Percentiles rank a stretch among this genome's conserved stretches.
Evolutionary conservation across 106 monocot species (phyloP).

Genomic region (Allium fistulosum): DNA sequence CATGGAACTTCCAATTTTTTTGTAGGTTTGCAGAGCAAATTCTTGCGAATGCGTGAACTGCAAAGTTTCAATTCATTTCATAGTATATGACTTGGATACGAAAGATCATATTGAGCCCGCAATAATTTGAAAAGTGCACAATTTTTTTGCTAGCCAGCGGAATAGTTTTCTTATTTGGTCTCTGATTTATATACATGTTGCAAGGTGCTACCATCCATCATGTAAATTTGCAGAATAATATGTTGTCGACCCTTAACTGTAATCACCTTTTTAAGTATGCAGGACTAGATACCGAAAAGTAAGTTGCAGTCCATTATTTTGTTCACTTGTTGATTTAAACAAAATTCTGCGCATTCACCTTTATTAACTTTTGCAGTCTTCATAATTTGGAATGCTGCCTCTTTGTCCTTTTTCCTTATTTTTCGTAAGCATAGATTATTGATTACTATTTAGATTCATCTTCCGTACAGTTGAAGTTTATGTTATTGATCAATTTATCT

Average conservation of each 20-base stretch:
- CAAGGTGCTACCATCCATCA: no score
- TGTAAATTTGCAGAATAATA: no score
- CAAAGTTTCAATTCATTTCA: no score
- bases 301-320: constrained; percentile 22
- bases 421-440: constrained; percentile 62
- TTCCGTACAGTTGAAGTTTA: not conserved
- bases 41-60: no score
- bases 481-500: not conserved
- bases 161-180: no score
- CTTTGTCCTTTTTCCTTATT: constrained; percentile 98
- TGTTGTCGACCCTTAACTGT: constrained; percentile 51
- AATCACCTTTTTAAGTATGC: constrained; percentile 97
- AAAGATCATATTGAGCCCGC: no score
- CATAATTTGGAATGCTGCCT: constrained; percentile 97
- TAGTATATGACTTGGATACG: no score
- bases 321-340: not conserved
- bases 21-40: no score
- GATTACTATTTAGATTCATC: constrained; percentile 15
- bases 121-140: no score
- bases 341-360: not conserved
- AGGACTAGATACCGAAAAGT: constrained; percentile 88
- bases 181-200: no score
- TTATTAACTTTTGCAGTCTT: constrained; percentile 41
- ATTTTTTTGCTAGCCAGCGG: no score
- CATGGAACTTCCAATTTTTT: no score